phyloP scores from a whole-genome alignment of 148 eudicot species.

The Diospyros lotus region DNA sequence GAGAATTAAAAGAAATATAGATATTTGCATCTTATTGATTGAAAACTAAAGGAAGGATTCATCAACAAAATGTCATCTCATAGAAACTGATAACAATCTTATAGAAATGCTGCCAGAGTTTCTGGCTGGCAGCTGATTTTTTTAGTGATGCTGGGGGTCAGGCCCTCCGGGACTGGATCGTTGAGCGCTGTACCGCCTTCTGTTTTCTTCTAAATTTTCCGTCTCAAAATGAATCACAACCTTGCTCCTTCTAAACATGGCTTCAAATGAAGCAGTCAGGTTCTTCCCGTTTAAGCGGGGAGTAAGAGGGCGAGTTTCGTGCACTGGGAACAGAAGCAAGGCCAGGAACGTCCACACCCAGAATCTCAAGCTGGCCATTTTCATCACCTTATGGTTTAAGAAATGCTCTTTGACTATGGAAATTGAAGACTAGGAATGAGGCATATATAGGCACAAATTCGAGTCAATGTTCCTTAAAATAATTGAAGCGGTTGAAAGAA shows the following conservation, averaged over 20 bases:
- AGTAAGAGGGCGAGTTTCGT: slow-evolving; percentile 15
- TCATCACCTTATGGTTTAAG: neutral
- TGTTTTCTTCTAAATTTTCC: neutral
- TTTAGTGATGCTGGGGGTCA: neutral
- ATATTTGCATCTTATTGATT: no score
- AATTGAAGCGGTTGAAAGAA: slow-evolving; percentile 16
- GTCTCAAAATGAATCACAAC: neutral
- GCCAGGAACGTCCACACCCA: slow-evolving; percentile 11
- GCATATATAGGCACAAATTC: slow-evolving; percentile 9
- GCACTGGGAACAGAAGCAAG: slow-evolving; percentile 9
- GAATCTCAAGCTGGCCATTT: slow-evolving; percentile 14
- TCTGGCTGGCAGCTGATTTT: neutral
- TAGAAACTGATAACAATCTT: no score
- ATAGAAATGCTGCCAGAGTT: no score
- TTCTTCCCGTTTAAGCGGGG: neutral
- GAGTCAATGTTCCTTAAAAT: neutral
- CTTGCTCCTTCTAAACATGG: slow-evolving; percentile 11
- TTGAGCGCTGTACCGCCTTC: neutral
- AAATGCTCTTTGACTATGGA: neutral
- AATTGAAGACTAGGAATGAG: neutral
- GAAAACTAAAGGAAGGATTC: no score
- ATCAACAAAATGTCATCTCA: no score
- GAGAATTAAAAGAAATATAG: no score
- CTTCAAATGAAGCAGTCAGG: slow-evolving; percentile 11
- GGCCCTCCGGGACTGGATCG: neutral